phyloP scores from a whole-genome alignment of 495 filamentous ascomycete species.

The Podospora pseudopauciseta region DNA sequence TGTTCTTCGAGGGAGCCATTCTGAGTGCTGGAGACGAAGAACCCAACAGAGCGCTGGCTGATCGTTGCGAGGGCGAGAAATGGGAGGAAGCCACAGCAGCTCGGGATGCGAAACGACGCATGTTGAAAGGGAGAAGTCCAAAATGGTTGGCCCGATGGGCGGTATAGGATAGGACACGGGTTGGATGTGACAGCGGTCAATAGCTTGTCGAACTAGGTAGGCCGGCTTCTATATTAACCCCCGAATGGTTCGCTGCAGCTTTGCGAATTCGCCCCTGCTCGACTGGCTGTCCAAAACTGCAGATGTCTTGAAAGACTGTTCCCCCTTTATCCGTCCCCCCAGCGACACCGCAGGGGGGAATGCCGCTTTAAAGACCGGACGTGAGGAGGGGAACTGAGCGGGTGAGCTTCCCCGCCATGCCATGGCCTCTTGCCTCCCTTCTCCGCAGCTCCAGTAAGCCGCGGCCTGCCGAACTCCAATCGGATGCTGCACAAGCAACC shows the following conservation, averaged over 20 bases:
- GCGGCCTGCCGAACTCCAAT: constrained; percentile 24
- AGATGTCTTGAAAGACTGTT: neutral
- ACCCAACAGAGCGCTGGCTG: constrained; percentile 20
- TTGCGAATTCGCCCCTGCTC: neutral
- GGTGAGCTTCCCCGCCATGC: neutral
- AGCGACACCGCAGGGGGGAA: constrained; percentile 9
- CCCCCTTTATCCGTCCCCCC: constrained; percentile 20
- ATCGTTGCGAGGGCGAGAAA: neutral
- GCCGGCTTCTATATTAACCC: constrained; percentile 13
- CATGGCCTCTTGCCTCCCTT: neutral
- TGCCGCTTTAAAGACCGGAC: constrained; percentile 2
- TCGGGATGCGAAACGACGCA: constrained; percentile 43
- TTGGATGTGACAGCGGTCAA: constrained; percentile 8
- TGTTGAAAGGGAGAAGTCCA: constrained; percentile 15
- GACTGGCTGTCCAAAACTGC: neutral
- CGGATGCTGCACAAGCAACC: constrained; percentile 6
- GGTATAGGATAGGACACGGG: neutral
- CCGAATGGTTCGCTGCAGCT: neutral
- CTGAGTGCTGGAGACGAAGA: constrained; percentile 24
- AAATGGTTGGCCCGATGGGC: neutral
- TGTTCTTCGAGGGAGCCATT: constrained; percentile 34
- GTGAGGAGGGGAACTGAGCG: constrained; percentile 16
- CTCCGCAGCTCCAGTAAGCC: constrained; percentile 17
- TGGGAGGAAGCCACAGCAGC: constrained; percentile 28
- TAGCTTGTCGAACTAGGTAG: neutral